Evolutionary conservation across 148 eudicot species (phyloP).

Genomic region (Vaccinium corymbosum): DNA sequence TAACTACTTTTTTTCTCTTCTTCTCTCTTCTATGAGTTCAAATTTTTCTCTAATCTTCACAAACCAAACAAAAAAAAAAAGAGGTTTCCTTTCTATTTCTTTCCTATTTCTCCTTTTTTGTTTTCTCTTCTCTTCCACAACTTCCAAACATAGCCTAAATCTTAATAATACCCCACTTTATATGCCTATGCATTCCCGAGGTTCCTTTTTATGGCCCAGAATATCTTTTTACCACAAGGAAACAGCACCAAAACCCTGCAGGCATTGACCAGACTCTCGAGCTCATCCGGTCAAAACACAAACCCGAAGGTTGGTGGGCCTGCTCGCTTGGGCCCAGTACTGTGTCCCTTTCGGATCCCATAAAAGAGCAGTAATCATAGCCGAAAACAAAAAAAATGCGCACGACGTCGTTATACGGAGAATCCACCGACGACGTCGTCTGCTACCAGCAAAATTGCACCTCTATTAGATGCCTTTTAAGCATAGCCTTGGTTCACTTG

Average conservation of each 20-base stretch:
- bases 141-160: too few relatives aligned
- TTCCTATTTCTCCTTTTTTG: too few relatives aligned
- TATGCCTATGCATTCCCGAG: not conserved
- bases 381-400: not conserved
- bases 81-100: too few relatives aligned
- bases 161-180: not conserved
- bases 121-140: too few relatives aligned
- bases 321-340: not conserved
- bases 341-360: not conserved
- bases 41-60: too few relatives aligned
- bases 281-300: not conserved
- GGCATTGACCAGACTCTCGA: not conserved
- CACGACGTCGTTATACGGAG: not conserved
- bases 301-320: not conserved
- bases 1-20: too few relatives aligned
- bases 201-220: not conserved
- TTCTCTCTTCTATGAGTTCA: too few relatives aligned
- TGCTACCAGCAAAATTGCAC: too few relatives aligned
- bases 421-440: not conserved
- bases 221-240: too few relatives aligned
- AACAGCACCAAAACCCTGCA: not conserved
- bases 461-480: too few relatives aligned
- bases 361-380: not conserved
- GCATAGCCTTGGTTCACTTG: too few relatives aligned
- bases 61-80: too few relatives aligned